Evolutionary conservation across 805 yeast genomes (phyloP).

Genomic region (Cyberlindnera euphorbiiphila): DNA sequence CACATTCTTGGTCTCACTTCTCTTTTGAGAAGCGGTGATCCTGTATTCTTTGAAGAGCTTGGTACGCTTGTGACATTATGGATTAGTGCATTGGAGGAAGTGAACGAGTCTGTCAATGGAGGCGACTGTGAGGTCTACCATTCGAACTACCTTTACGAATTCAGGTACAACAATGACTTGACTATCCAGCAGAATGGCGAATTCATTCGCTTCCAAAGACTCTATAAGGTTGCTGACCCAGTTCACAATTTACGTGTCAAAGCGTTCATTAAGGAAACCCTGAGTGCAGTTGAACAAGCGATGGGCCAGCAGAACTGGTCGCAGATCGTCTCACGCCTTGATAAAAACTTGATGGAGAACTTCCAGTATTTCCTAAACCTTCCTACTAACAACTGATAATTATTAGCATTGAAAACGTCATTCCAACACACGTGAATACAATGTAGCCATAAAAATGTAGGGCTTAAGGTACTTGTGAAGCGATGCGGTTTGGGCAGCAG

Average conservation of each 20-base stretch:
- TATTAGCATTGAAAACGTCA: too few species aligned
- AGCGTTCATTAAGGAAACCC: conserved; percentile 36
- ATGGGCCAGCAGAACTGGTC: conserved; percentile 15
- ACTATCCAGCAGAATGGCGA: conserved; percentile 37
- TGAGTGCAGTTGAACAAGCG: conserved; percentile 12
- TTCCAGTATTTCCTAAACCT: conserved; percentile 23
- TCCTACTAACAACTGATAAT: conserved; percentile 9
- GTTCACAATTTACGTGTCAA: conserved; percentile 51
- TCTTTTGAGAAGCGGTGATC: conserved; percentile 38
- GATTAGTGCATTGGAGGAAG: conserved; percentile 65
- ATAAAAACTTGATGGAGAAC: conserved; percentile 23
- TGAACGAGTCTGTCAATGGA: conserved; percentile 47
- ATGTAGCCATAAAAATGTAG: too few species aligned
- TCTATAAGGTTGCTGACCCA: conserved; percentile 42
- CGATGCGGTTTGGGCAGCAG: too few species aligned
- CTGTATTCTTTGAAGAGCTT: conserved; percentile 29
- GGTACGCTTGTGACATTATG: conserved; percentile 38
- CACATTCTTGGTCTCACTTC: conserved; percentile 59
- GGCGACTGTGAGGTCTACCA: conserved; percentile 60
- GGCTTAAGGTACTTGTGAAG: too few species aligned
- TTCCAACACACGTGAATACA: too few species aligned
- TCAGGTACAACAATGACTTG: conserved; percentile 24
- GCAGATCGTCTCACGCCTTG: conserved; percentile 9
- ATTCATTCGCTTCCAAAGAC: conserved; percentile 37
- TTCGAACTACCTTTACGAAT: conserved; percentile 34